phyloP scores from a whole-genome alignment of 345 rosid genomes.

The Rhodomyrtus tomentosa region DNA sequence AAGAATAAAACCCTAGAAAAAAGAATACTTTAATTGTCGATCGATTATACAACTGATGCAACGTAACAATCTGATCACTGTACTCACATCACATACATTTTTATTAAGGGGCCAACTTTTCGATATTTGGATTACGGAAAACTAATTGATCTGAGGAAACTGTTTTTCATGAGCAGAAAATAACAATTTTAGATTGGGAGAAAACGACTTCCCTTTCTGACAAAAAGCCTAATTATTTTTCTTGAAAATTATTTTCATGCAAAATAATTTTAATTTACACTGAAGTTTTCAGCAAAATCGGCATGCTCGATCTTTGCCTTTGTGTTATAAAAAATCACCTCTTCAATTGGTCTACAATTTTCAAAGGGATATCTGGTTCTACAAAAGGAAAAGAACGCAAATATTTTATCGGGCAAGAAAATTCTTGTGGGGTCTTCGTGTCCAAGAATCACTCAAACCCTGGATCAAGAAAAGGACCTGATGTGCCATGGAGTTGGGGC shows the following conservation, averaged over 20 bases:
- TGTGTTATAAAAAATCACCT: background rate
- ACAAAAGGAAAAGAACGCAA: background rate
- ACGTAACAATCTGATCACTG: background rate
- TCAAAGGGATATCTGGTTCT: background rate
- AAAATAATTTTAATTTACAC: too few species aligned
- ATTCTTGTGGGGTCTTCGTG: conserved; percentile 34
- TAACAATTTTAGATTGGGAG: too few species aligned
- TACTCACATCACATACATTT: background rate
- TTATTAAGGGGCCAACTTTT: too few species aligned
- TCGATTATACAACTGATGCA: background rate
- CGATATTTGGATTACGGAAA: too few species aligned
- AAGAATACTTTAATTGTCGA: background rate
- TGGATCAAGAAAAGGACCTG: conserved; percentile 17
- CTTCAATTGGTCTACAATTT: background rate
- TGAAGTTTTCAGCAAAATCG: too few species aligned
- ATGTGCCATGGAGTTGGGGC: conserved; percentile 37
- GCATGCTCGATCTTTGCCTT: background rate
- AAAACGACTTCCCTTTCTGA: too few species aligned
- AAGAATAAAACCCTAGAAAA: conserved; percentile 16
- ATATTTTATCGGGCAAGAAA: background rate
- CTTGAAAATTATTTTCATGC: too few species aligned
- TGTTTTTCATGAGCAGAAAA: too few species aligned
- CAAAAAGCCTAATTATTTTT: too few species aligned
- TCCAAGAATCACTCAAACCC: conserved; percentile 9
- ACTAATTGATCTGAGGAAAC: too few species aligned